These are phyloP conservation scores for Phylloporus sp. DNA, from an alignment of 768 basidiomycete genomes.

Conservation along the genomic window DNA sequence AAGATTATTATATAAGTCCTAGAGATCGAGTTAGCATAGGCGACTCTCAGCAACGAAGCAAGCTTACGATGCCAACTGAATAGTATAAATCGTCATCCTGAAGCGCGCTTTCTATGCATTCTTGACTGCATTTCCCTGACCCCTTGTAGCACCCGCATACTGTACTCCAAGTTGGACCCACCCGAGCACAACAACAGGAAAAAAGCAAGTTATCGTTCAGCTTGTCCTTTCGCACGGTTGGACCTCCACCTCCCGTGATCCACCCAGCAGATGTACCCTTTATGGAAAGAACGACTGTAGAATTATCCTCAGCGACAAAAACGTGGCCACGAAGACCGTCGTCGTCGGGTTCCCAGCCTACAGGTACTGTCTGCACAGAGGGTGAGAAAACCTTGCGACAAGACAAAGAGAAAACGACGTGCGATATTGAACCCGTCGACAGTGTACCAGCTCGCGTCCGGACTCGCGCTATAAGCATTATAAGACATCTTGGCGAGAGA, in stretches of 20 bases:
- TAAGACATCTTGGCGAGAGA: slow-evolving; percentile 85
- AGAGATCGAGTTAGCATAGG: not conserved
- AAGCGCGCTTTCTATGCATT: slow-evolving; percentile 76
- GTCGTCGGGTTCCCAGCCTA: slow-evolving; percentile 88
- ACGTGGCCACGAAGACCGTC: slow-evolving; percentile 92
- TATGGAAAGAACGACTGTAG: slow-evolving; percentile 81
- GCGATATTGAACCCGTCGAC: slow-evolving; percentile 63
- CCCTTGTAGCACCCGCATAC: slow-evolving; percentile 87
- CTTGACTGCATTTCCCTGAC: slow-evolving; percentile 70
- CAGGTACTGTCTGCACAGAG: slow-evolving; percentile 52
- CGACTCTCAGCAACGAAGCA: not conserved
- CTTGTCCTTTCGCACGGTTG: slow-evolving; percentile 86
- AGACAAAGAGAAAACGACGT: slow-evolving; percentile 16
- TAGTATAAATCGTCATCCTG: slow-evolving; percentile 86
- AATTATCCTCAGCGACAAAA: slow-evolving; percentile 79
- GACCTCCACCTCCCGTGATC: slow-evolving; percentile 71
- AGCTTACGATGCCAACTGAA: slow-evolving; percentile 71
- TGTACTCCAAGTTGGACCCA: slow-evolving; percentile 91
- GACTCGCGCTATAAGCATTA: slow-evolving; percentile 67
- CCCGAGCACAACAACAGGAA: slow-evolving; percentile 92
- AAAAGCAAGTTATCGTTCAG: slow-evolving; percentile 94
- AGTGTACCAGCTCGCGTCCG: slow-evolving; percentile 67
- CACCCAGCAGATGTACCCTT: slow-evolving; percentile 86
- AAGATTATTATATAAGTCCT: slow-evolving; percentile 93
- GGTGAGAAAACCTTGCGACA: not conserved